Conservation (phyloP, 108 stramenopile species). For the Cylindrotheca fusiformis region DNA sequence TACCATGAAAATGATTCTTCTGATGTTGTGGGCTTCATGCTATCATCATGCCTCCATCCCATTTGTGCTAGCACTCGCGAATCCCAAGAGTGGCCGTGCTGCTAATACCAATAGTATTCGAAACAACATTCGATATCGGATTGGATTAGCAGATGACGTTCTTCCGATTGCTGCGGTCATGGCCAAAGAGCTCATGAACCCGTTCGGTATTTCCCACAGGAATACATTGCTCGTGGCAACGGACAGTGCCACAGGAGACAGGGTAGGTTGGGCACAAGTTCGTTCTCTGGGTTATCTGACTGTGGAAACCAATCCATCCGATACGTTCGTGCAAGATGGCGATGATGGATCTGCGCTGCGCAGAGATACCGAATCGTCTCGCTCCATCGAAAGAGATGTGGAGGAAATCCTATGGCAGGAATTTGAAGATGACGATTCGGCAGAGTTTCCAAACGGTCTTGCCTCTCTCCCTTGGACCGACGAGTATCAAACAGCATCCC, state of each 20-base stretch:
- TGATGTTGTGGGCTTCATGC: too few relatives aligned
- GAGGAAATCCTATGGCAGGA: constrained; percentile 48
- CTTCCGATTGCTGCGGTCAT: constrained; percentile 23
- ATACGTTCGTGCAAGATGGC: background rate
- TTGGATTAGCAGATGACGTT: constrained; percentile 15
- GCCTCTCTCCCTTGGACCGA: constrained; percentile 44
- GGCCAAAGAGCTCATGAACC: constrained; percentile 45
- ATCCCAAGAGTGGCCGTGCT: too few relatives aligned
- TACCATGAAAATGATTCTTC: too few relatives aligned
- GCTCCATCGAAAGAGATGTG: constrained; percentile 25
- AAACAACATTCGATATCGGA: constrained; percentile 17
- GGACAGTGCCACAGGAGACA: constrained; percentile 13
- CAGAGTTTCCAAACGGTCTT: constrained; percentile 29
- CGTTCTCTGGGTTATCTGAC: constrained; percentile 18
- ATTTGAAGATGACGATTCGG: constrained; percentile 42
- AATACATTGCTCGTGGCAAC: constrained; percentile 30
- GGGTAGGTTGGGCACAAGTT: constrained; percentile 46
- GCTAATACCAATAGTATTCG: too few relatives aligned
- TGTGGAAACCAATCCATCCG: background rate
- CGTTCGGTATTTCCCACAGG: constrained; percentile 27
- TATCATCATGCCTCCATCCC: too few relatives aligned
- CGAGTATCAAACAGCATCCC: constrained; percentile 28
- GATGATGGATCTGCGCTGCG: background rate
- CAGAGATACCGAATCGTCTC: constrained; percentile 1
- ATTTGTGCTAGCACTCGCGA: too few relatives aligned